phyloP scores from a whole-genome alignment of 352 stramenopile genomes.

The Phytophthora constricta region DNA sequence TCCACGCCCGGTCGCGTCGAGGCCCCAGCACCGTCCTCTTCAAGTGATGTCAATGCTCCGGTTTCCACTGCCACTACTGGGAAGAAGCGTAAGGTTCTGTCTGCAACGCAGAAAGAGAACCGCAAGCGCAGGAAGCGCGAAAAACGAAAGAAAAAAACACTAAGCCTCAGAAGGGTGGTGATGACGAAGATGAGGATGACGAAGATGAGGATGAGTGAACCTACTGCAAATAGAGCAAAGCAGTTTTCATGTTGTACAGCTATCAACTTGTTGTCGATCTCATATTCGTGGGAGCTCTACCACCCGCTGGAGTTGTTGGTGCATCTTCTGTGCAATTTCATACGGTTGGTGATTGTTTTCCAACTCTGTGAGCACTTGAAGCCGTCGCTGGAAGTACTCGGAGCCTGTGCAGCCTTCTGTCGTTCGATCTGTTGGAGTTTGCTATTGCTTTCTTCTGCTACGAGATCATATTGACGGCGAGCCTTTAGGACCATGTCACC shows the following conservation, averaged over 20 bases:
- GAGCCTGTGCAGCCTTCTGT: conserved; percentile 48
- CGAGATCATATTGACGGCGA: conserved; percentile 51
- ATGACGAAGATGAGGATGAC: too few species aligned
- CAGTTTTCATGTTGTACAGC: too few species aligned
- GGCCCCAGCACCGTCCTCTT: neutral
- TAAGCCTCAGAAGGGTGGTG: too few species aligned
- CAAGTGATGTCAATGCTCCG: conserved; percentile 5
- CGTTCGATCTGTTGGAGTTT: conserved; percentile 62
- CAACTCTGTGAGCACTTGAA: conserved; percentile 17
- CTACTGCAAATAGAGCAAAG: too few species aligned
- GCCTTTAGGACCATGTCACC: conserved; percentile 40
- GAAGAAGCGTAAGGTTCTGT: conserved; percentile 73
- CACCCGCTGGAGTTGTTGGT: conserved; percentile 27
- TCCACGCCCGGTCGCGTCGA: conserved; percentile 1
- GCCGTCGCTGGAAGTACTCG: conserved; percentile 57
- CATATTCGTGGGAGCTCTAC: conserved; percentile 25
- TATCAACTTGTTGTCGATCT: too few species aligned
- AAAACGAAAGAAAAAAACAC: conserved; percentile 67
- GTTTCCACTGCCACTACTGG: conserved; percentile 6
- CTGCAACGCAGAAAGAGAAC: conserved; percentile 68
- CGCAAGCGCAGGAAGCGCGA: conserved; percentile 79
- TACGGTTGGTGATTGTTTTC: conserved; percentile 19
- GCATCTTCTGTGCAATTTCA: conserved; percentile 29
- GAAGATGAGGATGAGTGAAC: too few species aligned
- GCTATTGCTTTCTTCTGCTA: conserved; percentile 52